These are phyloP conservation scores for Yarrowia sp. DNA, from an alignment of 805 yeast genomes.

Conservation along the genomic window DNA sequence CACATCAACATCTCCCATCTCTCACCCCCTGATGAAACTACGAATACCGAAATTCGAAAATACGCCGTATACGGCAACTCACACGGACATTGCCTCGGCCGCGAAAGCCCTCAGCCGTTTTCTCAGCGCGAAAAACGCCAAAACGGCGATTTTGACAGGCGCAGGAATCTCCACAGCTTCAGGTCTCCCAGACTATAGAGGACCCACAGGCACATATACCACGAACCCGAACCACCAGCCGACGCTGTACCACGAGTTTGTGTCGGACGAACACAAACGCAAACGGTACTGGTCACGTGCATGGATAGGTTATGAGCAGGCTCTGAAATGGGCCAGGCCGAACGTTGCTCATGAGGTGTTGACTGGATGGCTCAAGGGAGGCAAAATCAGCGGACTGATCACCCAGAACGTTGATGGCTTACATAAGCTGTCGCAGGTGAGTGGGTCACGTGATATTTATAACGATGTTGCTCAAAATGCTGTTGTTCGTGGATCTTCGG, in stretches of 20 bases:
- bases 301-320: conserved; percentile 34
- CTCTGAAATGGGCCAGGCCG: conserved; percentile 16
- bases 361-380: conserved; percentile 1
- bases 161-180: conserved; percentile 95
- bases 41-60: conserved; percentile 27
- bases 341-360: conserved; percentile 17
- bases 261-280: conserved; percentile 3
- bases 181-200: conserved; percentile 83
- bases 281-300: conserved; percentile 39
- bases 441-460: neutral
- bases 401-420: conserved; percentile 35
- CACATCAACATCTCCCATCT: neutral
- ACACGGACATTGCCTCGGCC: neutral
- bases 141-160: conserved; percentile 58
- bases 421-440: neutral
- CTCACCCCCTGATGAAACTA: conserved; percentile 1
- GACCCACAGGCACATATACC: conserved; percentile 27
- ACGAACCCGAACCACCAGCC: conserved; percentile 36
- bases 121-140: neutral
- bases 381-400: neutral
- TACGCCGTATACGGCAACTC: conserved; percentile 12
- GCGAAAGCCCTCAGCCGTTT: conserved; percentile 15
- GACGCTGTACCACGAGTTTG: conserved; percentile 36
- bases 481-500: neutral
- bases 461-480: neutral